phyloP scores from a whole-genome alignment of 148 eudicot species.

The Pouteria glomerata region DNA sequence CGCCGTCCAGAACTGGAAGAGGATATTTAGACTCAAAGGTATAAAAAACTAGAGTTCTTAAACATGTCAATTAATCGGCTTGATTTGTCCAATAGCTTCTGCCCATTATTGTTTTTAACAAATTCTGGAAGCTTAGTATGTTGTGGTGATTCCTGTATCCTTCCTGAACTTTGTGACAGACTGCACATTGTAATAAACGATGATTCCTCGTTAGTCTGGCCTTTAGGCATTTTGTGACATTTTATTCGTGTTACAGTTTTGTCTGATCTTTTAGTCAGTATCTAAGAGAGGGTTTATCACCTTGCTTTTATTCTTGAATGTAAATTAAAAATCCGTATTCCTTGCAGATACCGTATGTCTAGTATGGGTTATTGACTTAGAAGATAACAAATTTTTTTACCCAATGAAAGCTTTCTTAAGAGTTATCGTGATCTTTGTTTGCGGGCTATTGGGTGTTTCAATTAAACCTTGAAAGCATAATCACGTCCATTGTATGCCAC shows the following conservation, averaged over 20 bases:
- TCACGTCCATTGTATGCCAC: too few species aligned
- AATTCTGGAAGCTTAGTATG: neutral
- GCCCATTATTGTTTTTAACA: neutral
- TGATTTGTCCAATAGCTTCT: neutral
- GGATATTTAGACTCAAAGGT: neutral
- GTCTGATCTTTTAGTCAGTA: neutral
- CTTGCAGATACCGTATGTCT: neutral
- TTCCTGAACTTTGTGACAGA: neutral
- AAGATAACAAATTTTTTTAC: neutral
- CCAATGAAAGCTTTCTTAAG: neutral
- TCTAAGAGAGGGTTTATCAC: neutral
- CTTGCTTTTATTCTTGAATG: neutral
- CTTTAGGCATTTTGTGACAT: neutral
- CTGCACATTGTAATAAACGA: neutral
- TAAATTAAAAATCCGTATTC: neutral
- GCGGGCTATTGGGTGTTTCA: too few species aligned
- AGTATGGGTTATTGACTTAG: neutral
- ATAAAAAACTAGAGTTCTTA: neutral
- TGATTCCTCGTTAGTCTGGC: neutral
- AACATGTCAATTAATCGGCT: neutral
- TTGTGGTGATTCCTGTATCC: neutral
- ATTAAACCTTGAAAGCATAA: too few species aligned
- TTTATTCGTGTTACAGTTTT: neutral
- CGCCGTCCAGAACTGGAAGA: neutral
- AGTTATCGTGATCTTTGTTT: too few species aligned